Evolutionary conservation across 805 yeast genomes (phyloP).

Genomic region (Metschnikowia vanudenii): DNA sequence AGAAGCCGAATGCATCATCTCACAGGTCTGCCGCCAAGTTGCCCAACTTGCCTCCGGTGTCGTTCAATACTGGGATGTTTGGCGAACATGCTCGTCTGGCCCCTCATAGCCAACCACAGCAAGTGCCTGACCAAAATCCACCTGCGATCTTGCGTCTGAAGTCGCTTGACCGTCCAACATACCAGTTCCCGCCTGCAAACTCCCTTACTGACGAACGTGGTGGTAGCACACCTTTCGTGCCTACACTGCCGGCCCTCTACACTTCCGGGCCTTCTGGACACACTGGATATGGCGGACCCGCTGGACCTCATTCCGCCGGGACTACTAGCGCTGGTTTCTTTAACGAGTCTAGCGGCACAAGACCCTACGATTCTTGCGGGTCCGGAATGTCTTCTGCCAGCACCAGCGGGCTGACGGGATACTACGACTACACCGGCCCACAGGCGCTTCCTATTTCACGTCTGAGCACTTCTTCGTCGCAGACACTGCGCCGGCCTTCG

Average conservation of each 20-base stretch:
- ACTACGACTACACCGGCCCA: neutral
- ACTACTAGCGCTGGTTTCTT: neutral
- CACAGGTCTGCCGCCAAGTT: neutral
- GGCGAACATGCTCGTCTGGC: constrained; percentile 8
- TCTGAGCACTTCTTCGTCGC: constrained; percentile 9
- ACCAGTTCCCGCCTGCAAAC: neutral
- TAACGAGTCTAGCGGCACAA: neutral
- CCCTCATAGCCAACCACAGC: neutral
- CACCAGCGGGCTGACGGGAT: neutral
- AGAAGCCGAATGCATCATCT: neutral
- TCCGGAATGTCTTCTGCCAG: neutral
- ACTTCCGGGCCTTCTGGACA: neutral
- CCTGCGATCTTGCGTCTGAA: neutral
- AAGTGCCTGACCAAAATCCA: neutral
- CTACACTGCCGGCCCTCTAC: constrained; percentile 6
- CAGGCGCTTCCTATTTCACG: neutral
- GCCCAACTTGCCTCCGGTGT: constrained; percentile 29
- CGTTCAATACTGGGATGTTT: constrained; percentile 45
- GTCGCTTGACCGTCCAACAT: neutral
- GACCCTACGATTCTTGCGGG: neutral
- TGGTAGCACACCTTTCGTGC: constrained; percentile 3
- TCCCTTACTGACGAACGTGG: neutral
- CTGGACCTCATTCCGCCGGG: too few relatives aligned
- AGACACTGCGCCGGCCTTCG: constrained; percentile 36
- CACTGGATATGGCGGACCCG: too few relatives aligned